These are phyloP conservation scores for Hortiboletus campestris DNA, from an alignment of 768 basidiomycete genomes.

Conservation along the genomic window DNA sequence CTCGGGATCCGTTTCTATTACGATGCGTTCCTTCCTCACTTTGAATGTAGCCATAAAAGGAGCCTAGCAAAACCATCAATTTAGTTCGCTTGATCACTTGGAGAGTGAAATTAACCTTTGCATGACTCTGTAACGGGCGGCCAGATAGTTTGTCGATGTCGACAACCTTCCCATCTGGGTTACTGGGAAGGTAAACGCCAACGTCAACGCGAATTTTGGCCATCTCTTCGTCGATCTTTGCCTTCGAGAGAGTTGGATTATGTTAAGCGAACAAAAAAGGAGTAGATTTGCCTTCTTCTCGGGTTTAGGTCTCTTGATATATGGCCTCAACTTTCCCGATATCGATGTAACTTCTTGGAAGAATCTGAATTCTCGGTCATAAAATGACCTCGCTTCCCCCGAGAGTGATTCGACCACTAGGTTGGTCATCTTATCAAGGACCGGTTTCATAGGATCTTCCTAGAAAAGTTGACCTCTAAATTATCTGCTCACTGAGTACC, in stretches of 20 bases:
- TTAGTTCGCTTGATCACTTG: neutral
- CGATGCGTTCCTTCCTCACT: slow-evolving; percentile 81
- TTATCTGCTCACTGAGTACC: neutral
- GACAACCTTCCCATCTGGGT: slow-evolving; percentile 95
- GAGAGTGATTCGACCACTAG: slow-evolving; percentile 82
- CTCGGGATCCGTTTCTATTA: slow-evolving; percentile 69
- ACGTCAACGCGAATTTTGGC: slow-evolving; percentile 88
- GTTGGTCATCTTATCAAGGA: slow-evolving; percentile 83
- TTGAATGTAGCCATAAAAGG: slow-evolving; percentile 99
- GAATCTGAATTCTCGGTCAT: slow-evolving; percentile 92
- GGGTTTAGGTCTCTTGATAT: slow-evolving; percentile 89
- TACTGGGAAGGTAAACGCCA: slow-evolving; percentile 97
- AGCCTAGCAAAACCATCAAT: slow-evolving; percentile 54
- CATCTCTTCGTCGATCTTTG: slow-evolving; percentile 99
- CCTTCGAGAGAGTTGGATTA: slow-evolving; percentile 43
- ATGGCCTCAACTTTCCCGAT: slow-evolving; percentile 95
- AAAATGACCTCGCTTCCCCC: slow-evolving; percentile 84
- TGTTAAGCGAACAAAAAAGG: neutral
- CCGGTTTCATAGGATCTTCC: slow-evolving; percentile 95
- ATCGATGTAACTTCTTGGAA: slow-evolving; percentile 97
- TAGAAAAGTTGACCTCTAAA: slow-evolving; percentile 30
- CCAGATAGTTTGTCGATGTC: slow-evolving; percentile 98
- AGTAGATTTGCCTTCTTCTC: slow-evolving; percentile 80
- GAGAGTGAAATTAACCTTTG: slow-evolving; percentile 61
- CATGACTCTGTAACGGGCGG: slow-evolving; percentile 93